Evolutionary conservation across 1,284 basidiomycete species (phyloP).

Genomic region (Microbotryum saponariae): DNA sequence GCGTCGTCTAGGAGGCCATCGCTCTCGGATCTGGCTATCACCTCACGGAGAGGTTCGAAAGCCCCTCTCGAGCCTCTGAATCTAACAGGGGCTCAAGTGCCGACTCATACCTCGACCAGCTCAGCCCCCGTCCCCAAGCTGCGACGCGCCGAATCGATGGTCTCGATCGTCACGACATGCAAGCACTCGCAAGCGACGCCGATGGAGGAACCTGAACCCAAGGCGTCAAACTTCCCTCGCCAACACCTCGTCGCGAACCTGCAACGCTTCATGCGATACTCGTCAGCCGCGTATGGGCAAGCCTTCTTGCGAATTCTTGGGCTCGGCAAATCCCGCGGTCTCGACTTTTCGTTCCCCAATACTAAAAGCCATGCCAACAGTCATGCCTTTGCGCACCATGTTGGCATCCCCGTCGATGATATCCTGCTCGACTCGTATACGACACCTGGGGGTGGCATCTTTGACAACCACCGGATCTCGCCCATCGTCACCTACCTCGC

Average conservation of each 20-base stretch:
- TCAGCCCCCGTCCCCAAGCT: background rate
- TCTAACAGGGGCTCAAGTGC: too few relatives aligned
- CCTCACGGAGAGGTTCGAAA: too few relatives aligned
- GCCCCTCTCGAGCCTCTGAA: too few relatives aligned
- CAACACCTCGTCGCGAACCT: constrained; percentile 46
- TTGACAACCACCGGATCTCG: constrained; percentile 41
- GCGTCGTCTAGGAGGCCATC: too few relatives aligned
- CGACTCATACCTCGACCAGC: background rate
- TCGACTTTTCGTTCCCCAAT: constrained; percentile 46
- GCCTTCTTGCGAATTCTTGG: constrained; percentile 47
- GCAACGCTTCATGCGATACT: constrained; percentile 47
- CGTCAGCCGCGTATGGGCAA: constrained; percentile 45
- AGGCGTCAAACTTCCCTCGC: constrained; percentile 41
- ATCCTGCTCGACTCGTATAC: constrained; percentile 47
- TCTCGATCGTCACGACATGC: constrained; percentile 19
- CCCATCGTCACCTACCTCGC: constrained; percentile 43
- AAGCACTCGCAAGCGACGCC: constrained; percentile 6
- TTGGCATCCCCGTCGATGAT: constrained; percentile 46
- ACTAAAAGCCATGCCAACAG: constrained; percentile 42
- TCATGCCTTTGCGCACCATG: constrained; percentile 44
- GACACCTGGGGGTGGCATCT: constrained; percentile 37
- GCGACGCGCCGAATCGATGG: constrained; percentile 13
- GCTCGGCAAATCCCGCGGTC: constrained; percentile 38
- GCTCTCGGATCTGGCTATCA: too few relatives aligned
- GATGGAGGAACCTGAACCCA: constrained; percentile 23